A percentile compares a stretch with the other conserved stretches of the same genome.
Conservation (phyloP, 108 stramenopile species). For the Fragilaria radians region DNA sequence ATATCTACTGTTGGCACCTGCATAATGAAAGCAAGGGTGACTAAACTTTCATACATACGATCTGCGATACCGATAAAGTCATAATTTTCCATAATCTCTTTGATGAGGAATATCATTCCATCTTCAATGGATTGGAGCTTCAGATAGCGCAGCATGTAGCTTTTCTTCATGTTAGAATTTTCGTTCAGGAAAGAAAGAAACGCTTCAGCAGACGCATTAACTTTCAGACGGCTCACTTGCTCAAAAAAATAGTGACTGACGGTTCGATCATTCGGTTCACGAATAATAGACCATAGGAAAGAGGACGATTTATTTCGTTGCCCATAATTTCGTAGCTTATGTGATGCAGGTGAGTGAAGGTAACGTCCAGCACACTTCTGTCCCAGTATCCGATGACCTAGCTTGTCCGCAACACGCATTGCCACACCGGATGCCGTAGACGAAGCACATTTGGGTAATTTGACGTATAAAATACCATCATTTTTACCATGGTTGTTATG, state of each 20-base stretch:
- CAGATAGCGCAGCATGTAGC: background rate
- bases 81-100: constrained; percentile 26
- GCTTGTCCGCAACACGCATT: background rate
- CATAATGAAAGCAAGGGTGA: constrained; percentile 23
- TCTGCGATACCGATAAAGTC: constrained; percentile 43
- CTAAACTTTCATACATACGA: constrained; percentile 39
- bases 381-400: background rate
- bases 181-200: background rate
- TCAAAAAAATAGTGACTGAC: constrained; percentile 5
- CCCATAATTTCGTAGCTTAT: background rate
- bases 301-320: background rate
- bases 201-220: background rate
- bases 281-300: constrained; percentile 1
- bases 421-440: constrained; percentile 3
- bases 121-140: background rate
- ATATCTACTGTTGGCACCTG: constrained; percentile 18
- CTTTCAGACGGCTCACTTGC: background rate
- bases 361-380: background rate
- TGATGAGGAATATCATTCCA: background rate
- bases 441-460: background rate
- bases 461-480: background rate
- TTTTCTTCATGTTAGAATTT: background rate
- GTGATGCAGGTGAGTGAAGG: background rate
- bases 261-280: background rate
- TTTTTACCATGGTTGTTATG: background rate